Evolutionary conservation across 345 rosid genomes (phyloP), one percentile per base, ranked within the genome.

Genomic region (Gossypium mustelinum): DNA sequence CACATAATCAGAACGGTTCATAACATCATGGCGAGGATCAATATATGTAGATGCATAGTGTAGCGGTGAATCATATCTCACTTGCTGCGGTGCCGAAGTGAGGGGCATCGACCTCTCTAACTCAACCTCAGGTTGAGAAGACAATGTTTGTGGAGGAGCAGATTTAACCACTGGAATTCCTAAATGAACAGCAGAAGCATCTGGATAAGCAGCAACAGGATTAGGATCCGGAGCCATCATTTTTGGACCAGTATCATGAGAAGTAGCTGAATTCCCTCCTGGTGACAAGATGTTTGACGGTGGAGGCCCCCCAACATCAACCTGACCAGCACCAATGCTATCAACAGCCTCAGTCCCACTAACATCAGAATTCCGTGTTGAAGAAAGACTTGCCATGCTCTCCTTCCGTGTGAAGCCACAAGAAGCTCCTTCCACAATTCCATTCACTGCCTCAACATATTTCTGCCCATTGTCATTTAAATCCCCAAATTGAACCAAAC

Each of bases 361-460:
- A 58, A 82, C 52, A 79, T 89, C 93, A 45, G 93, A 91, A 78
- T 89, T 89, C 71, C 84, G 90, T 1, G 93, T 91, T 24, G 93
- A 91, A 68, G 82, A 77, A 52, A 73, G 87, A 79, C 96, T 90
- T 12, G 91, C 78, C 41, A 82, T 78, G 76, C 96, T 91, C 74
- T 79, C 93, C 82, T 86, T 90, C 85, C 91, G 83, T 7, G 68
- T 68, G 45, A 87, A 80, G 27, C 80, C 78, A 73, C 79, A 76
- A 76, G 55, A 70, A 67, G 62, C 54, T 61, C 82, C 87, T 47
- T 86, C 87, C 47, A 29, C 47, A 55, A 87, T 67, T 74, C 88
- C 88, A 73, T 91, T 91, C 71, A 91, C 89, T 2, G 96, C 93
- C 71, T 89, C 96, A 79, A 89, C 83, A 80, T 89, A 91, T 77